These are phyloP conservation scores for Emmonsia crescens DNA, from an alignment of 2,329 filamentous ascomycete species.

Conservation along the genomic window DNA sequence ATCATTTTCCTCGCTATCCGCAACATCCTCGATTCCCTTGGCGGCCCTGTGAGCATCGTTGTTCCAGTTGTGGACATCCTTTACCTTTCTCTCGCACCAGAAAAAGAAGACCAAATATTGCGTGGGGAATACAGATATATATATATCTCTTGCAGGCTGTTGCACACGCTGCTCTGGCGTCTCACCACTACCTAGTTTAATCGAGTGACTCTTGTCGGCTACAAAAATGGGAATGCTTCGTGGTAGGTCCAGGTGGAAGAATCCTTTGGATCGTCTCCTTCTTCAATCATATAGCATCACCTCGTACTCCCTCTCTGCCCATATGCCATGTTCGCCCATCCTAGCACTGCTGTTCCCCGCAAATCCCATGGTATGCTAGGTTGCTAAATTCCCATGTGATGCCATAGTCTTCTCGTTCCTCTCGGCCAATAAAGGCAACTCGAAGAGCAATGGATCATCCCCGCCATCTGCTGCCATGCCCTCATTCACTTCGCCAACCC, in stretches of 20 bases:
- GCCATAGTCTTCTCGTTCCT: conserved; percentile 3
- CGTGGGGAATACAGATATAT: not conserved
- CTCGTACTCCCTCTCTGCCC: not conserved
- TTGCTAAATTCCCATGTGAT: not conserved
- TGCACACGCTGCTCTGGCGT: not conserved
- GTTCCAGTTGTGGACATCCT: not conserved
- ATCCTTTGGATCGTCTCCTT: not conserved
- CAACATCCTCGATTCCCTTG: not conserved
- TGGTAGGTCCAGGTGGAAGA: conserved; percentile 5
- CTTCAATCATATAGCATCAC: not conserved
- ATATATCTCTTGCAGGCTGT: not conserved
- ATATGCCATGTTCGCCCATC: not conserved
- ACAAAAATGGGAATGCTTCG: conserved; percentile 10
- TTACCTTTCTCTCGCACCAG: not conserved
- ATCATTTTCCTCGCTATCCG: conserved; percentile 3
- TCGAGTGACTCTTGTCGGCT: not conserved
- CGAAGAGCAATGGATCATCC: not conserved
- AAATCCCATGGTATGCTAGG: conserved; percentile 3
- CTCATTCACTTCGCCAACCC: not conserved
- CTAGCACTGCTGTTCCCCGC: not conserved
- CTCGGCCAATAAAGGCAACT: not conserved
- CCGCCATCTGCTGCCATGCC: not conserved
- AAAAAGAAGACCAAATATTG: not conserved
- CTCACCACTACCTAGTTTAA: not conserved
- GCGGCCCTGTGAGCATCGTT: not conserved